Evolutionary conservation across 2,329 filamentous ascomycete species (phyloP).

Genomic region (Ophiosphaerella korrae): DNA sequence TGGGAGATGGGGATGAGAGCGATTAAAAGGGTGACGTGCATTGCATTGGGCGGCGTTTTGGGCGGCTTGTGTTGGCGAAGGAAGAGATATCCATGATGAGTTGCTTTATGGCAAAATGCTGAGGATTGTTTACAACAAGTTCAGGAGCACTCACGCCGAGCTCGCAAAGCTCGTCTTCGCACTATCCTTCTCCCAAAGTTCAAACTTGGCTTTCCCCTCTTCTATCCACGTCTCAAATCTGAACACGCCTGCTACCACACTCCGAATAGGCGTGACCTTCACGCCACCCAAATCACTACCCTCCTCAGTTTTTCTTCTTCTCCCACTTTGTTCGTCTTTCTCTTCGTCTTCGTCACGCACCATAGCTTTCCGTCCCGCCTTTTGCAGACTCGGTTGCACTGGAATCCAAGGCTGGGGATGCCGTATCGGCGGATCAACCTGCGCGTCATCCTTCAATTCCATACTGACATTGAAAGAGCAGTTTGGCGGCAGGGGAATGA

Average conservation of each 20-base stretch:
- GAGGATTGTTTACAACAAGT: not conserved
- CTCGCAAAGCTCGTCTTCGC: conserved; percentile 26
- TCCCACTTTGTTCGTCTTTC: conserved; percentile 11
- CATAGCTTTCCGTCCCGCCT: conserved; percentile 33
- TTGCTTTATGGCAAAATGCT: not conserved
- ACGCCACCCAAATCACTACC: conserved; percentile 55
- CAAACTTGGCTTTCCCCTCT: conserved; percentile 61
- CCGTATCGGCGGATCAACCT: conserved; percentile 53
- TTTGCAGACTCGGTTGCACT: conserved; percentile 56
- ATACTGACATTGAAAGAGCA: conserved; percentile 80
- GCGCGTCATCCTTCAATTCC: conserved; percentile 67
- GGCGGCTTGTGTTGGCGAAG: conserved; percentile 3
- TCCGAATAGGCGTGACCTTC: conserved; percentile 65
- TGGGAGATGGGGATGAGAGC: conserved; percentile 51
- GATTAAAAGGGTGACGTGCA: conserved; percentile 30
- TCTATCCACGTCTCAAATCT: conserved; percentile 73
- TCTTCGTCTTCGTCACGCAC: conserved; percentile 19
- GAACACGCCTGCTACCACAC: conserved; percentile 68
- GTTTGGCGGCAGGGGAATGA: conserved; percentile 63
- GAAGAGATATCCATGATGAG: too few species aligned
- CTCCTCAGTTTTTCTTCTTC: conserved; percentile 6
- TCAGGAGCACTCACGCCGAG: conserved; percentile 10
- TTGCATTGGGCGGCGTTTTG: conserved; percentile 39
- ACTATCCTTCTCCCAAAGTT: conserved; percentile 18
- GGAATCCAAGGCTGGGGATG: conserved; percentile 66